Evolutionary conservation across 192 early-diverging fungal species (phyloP).

Genomic region (Coemansia sp.): DNA sequence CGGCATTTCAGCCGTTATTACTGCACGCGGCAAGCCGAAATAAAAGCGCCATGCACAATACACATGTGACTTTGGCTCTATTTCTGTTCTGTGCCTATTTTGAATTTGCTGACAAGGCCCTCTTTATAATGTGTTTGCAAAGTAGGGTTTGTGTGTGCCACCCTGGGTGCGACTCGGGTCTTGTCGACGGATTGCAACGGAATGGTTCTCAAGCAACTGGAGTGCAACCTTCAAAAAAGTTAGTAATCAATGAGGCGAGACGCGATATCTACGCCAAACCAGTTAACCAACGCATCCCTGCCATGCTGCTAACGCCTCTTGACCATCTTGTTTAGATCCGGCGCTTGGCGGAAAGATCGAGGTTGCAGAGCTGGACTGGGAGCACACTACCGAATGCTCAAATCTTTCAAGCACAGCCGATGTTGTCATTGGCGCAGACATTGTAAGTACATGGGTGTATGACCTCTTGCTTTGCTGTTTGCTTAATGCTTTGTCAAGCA

Average conservation of each 20-base stretch:
- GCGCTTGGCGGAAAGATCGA: constrained; percentile 23
- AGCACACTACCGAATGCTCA: constrained; percentile 20
- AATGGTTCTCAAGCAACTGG: constrained; percentile 30
- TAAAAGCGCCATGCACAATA: too few species aligned
- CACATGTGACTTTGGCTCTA: neutral
- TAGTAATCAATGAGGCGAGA: neutral
- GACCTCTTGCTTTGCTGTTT: neutral
- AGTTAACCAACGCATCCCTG: too few species aligned
- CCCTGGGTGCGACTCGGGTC: constrained; percentile 39
- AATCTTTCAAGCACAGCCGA: constrained; percentile 19
- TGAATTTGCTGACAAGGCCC: neutral
- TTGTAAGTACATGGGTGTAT: constrained; percentile 28
- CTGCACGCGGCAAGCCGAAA: neutral
- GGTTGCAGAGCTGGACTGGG: constrained; percentile 42
- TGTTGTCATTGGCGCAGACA: constrained; percentile 46
- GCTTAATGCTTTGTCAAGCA: neutral
- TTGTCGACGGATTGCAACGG: constrained; percentile 27
- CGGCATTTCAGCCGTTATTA: neutral
- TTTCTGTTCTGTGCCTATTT: neutral
- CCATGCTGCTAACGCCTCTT: neutral
- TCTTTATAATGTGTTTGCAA: too few species aligned
- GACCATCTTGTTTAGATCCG: constrained; percentile 16
- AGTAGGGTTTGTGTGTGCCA: constrained; percentile 47
- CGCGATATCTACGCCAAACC: neutral
- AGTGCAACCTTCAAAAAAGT: constrained; percentile 29